Evolutionary conservation across 371 early-diverging fungal species (phyloP).

Genomic region (Mucor racemosus): DNA sequence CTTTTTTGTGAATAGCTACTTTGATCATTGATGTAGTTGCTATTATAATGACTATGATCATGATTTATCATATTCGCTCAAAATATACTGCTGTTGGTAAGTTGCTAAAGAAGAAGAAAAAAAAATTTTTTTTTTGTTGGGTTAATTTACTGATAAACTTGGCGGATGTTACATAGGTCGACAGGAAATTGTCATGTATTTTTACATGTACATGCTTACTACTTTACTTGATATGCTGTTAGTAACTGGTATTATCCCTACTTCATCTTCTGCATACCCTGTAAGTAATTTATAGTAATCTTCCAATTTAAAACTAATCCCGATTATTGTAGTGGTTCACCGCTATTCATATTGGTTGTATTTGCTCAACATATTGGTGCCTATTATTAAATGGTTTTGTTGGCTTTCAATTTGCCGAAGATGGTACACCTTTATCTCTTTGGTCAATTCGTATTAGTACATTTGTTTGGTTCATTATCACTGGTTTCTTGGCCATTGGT

Average conservation of each 20-base stretch:
- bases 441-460: slow-evolving; percentile 70
- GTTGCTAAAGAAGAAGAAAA: not conserved
- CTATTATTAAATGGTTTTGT: slow-evolving; percentile 86
- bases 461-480: slow-evolving; percentile 61
- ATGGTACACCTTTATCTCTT: slow-evolving; percentile 71
- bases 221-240: slow-evolving; percentile 80
- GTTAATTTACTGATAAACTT: not conserved
- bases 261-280: slow-evolving; percentile 70
- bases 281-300: slow-evolving; percentile 43
- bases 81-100: slow-evolving; percentile 94
- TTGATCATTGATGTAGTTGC: slow-evolving; percentile 84
- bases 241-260: slow-evolving; percentile 82
- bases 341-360: slow-evolving; percentile 68
- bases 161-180: slow-evolving; percentile 57
- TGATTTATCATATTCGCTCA: slow-evolving; percentile 89
- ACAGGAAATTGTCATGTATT: slow-evolving; percentile 93
- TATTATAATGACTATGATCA: slow-evolving; percentile 87
- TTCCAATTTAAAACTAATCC: not conserved
- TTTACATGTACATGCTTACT: slow-evolving; percentile 81
- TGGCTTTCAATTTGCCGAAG: slow-evolving; percentile 89
- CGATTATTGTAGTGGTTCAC: slow-evolving; percentile 64
- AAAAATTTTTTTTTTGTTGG: slow-evolving; percentile 4
- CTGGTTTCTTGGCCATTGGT: slow-evolving; percentile 71
- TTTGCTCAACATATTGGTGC: slow-evolving; percentile 75
- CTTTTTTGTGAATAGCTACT: slow-evolving; percentile 46